Percentiles rank a stretch among this genome's conserved stretches.
These are phyloP conservation scores for Angophora floribunda DNA, from an alignment of 345 rosid genomes.

Conservation along the genomic window DNA sequence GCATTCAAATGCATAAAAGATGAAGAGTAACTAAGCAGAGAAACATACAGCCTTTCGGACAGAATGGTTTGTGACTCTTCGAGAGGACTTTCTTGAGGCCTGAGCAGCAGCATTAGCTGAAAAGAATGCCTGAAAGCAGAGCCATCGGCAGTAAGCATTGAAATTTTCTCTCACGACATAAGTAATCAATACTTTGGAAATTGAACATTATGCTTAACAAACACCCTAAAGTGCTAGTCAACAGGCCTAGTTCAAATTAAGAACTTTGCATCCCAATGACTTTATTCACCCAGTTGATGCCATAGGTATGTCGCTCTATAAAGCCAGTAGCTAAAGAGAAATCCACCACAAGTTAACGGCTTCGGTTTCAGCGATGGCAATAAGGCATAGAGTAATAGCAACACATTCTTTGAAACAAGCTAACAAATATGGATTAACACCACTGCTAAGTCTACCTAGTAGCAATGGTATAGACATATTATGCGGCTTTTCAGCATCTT, in stretches of 20 bases:
- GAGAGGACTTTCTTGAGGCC: no score
- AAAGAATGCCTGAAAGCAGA: constrained; percentile 38
- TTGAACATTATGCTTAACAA: no score
- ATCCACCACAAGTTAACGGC: fast-evolving
- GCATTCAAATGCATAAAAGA: no score
- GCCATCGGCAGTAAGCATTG: not conserved
- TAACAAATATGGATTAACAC: fast-evolving
- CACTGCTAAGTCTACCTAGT: fast-evolving
- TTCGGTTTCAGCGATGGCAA: not conserved
- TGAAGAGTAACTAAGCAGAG: not conserved
- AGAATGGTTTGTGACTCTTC: no score
- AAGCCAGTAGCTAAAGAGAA: fast-evolving
- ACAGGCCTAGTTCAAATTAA: no score
- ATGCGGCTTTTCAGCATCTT: not conserved
- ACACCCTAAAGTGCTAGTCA: no score
- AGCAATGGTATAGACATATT: fast-evolving
- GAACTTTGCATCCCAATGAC: no score
- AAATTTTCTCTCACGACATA: not conserved
- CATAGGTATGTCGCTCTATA: no score
- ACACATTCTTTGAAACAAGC: not conserved
- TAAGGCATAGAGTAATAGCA: no score
- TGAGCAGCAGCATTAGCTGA: constrained; percentile 37
- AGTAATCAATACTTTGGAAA: not conserved
- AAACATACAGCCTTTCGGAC: not conserved
- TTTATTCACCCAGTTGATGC: no score